Base-by-base conservation (phyloP, 2,329 filamentous ascomycete genomes). In the Fusarium praegraminearum region DNA sequence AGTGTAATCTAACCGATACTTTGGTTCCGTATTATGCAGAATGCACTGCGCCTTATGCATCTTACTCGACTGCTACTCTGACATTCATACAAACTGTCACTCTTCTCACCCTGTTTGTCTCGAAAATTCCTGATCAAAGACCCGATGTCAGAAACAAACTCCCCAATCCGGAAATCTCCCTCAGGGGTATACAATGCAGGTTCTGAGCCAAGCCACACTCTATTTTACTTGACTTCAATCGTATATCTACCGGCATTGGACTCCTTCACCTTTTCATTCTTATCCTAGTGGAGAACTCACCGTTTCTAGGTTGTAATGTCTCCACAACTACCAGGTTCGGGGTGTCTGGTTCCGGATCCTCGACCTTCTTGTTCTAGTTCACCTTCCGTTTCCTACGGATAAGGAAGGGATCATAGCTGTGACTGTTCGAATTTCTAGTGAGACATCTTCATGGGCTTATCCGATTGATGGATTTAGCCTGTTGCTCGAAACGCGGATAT, bases 281-380 rank as follows among this genome's bases (percentile, higher is more conserved):
- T 32, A 46, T 8, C 12, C 43, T 4, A 20, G 41, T 32, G 32
- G 45, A 38, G 32, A 45, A 41, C 9, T 11, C 20, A 18, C 12
- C n/a, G 22, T 18, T 32, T 35, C 43, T n/a, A 16, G 28, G 49
- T 52, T 13, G 35, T 4, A 43, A 26, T 53, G 26, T 57, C 24
- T 43, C 61, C 58, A 62, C 44, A 16, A n/a, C 24, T 54, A n/a
- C 57, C 22, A 38, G 57, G 60, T 46, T 40, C 58, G 58, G 61
- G 36, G 35, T 43, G 22, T 26, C 47, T 49, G 20, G 28, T 18
- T 65, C 62, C 60, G 59, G 32, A 47, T 56, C 32, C 16, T 36
- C 12, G 15, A 63, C 60, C 52, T 65, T 58, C 62, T 59, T 30
- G n/a, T 57, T 63, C 30, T 11, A 41, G 45, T 35, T 16, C 15